A percentile compares a stretch with the other conserved stretches of the same genome.
Evolutionary conservation across 73 alveolate species (phyloP).

Genomic region (Tetrahymena malaccensis): DNA sequence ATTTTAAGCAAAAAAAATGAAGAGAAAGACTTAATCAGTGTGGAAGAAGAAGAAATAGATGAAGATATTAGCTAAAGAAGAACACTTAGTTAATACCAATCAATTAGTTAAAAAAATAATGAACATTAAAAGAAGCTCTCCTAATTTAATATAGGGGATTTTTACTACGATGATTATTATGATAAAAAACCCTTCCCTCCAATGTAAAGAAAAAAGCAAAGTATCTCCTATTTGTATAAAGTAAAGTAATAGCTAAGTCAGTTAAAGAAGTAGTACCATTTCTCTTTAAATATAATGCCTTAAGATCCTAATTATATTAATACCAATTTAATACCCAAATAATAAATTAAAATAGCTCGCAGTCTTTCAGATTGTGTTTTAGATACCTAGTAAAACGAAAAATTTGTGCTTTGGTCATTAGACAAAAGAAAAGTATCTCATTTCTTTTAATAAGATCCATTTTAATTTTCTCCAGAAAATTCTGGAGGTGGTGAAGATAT

Average conservation of each 20-base stretch:
- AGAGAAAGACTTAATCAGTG: neutral
- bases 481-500: neutral
- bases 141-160: neutral
- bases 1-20: neutral
- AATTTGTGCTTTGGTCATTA: neutral
- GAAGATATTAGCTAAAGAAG: neutral
- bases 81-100: neutral
- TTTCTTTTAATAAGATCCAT: neutral
- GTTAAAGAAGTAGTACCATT: neutral
- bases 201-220: neutral
- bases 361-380: neutral
- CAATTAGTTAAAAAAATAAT: neutral
- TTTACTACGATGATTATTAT: neutral
- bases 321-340: neutral
- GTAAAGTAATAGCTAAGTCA: neutral
- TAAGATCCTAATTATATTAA: neutral
- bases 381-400: neutral
- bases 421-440: neutral
- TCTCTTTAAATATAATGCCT: neutral
- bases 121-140: neutral
- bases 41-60: neutral
- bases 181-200: neutral
- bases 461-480: neutral
- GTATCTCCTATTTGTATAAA: neutral
- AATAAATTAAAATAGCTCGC: neutral